phyloP scores from a whole-genome alignment of 108 stramenopile genomes.

The Schizochytrium sp. region DNA sequence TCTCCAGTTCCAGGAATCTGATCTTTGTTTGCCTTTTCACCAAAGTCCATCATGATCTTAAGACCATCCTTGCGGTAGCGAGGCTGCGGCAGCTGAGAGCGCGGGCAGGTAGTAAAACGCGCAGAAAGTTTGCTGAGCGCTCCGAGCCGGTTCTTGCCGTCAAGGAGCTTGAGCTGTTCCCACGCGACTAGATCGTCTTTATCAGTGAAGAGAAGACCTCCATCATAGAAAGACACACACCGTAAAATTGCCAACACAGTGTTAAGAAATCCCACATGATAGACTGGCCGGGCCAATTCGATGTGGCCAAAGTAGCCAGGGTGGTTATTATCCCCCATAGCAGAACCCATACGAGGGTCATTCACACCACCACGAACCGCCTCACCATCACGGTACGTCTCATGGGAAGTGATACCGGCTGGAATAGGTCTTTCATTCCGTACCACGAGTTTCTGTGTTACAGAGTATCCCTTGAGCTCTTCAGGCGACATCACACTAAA shows the following conservation, averaged over 20 bases:
- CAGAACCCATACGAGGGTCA: conserved; percentile 92
- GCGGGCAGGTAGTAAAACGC: background rate
- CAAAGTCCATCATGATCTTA: conserved; percentile 52
- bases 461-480: conserved; percentile 88
- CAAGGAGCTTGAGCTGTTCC: background rate
- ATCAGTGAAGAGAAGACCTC: conserved; percentile 80
- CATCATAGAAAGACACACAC: conserved; percentile 95
- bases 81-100: conserved; percentile 42
- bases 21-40: background rate
- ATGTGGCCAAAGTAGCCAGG: conserved; percentile 99
- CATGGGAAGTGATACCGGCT: conserved; percentile 89
- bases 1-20: conserved; percentile 79
- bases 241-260: conserved; percentile 87
- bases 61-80: conserved; percentile 51
- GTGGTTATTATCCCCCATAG: conserved; percentile 84
- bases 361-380: conserved; percentile 96
- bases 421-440: conserved; percentile 72
- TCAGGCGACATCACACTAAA: conserved; percentile 96
- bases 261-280: conserved; percentile 94
- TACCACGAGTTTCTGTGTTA: conserved; percentile 87
- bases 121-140: conserved; percentile 13
- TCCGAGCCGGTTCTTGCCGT: conserved; percentile 20
- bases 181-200: conserved; percentile 76
- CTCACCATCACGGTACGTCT: conserved; percentile 80
- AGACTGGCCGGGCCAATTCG: conserved; percentile 93